Evolutionary conservation across 1,139 yeast genomes (phyloP), one percentile per base, ranked within the genome.

Genomic region (Nakaseomyces bracarensis): DNA sequence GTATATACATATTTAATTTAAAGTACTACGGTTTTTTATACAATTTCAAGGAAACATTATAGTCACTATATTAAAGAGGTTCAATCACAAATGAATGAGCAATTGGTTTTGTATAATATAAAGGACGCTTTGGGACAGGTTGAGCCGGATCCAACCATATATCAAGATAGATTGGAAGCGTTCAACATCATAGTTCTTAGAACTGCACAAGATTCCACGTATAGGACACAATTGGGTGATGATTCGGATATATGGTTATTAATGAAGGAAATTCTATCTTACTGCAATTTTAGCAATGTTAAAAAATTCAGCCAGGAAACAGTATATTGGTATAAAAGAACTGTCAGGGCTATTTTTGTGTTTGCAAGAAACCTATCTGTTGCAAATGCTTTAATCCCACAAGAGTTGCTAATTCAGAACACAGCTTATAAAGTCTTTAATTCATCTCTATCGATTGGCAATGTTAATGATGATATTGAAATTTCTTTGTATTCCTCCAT

Each of bases 331-430:
- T 44, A 45, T 38, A 7, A 46, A 22, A 44, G 61, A 43, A 43
- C 52, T 0, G 34, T 60, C 2, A 53, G 71, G 40, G 73, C 70
- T 3, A 48, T 64, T 2, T 40, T 65, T 1, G 40, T 69, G 1
- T 37, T 68, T 20, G 60, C 64, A 18, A 53, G 71, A 38, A 69
- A 68, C 43, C 45, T 68, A 38, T 48, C 67, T 2, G 63, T 54
- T 3, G 56, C 59, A 42, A 55, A 55, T 38, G 57, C 55, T 37
- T 53, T 44, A 5, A 36, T 51, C 10, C 56, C 64, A 13, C 55
- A 50, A 36, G 50, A 46, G 5, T 27, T 53, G n/a, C 36, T 47
- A 16, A 22, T 56, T 8, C 52, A 47, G 26, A 45, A 47, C 14
- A 34, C 38, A 1, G 34, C 50, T 4, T 30, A 50, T 14, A 39